Evolutionary conservation across 495 filamentous ascomycete genomes (phyloP), one percentile per base, ranked within the genome.

Genomic region (Trichoderma reesei): DNA sequence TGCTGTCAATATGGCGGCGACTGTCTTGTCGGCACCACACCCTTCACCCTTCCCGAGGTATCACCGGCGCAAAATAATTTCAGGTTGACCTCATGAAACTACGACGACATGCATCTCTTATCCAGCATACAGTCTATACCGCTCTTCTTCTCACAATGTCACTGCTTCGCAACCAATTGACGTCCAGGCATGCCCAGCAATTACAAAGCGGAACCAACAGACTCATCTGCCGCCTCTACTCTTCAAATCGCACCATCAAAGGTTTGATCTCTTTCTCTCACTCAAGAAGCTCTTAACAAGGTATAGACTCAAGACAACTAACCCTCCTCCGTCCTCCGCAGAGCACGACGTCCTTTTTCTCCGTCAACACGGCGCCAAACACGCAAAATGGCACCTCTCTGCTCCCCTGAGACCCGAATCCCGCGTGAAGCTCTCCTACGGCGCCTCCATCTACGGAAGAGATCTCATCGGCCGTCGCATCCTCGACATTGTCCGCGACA

Each of bases 301-400:
- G 9, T n/a, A 38, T 20, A 3, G 34, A 39, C 34, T 46, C 16
- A 14, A 41, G 11, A 20, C 41, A 41, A 41, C 38, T 26, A 46
- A 46, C 61, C 61, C 13, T 33, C 41, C 36, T 46, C 13, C 11
- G 11, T 39, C 56, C 26, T 36, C 20, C 60, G n/a, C 36, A 64
- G 63, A 64, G 41, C 14, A 64, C 63, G 63, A 64, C 41, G 51
- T 64, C 33, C 38, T 64, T 20, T 54, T 64, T 36, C 51, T 64
- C 36, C 38, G 38, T 7, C 63, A 64, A 18, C 46, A 54, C 20
- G 33, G 48, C n/a, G 48, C 51, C 26, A 64, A 41, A 10, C 36
- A 59, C 18, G 44, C 63, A 14, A 59, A 60, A 41, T 64, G 36
- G 44, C 63, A 46, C 36, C 46, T 64, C 14, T 41, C 63, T 1